Evolutionary conservation across 192 early-diverging fungal species (phyloP), one percentile per base, ranked within the genome.

Genomic region (Coemansia sp.): DNA sequence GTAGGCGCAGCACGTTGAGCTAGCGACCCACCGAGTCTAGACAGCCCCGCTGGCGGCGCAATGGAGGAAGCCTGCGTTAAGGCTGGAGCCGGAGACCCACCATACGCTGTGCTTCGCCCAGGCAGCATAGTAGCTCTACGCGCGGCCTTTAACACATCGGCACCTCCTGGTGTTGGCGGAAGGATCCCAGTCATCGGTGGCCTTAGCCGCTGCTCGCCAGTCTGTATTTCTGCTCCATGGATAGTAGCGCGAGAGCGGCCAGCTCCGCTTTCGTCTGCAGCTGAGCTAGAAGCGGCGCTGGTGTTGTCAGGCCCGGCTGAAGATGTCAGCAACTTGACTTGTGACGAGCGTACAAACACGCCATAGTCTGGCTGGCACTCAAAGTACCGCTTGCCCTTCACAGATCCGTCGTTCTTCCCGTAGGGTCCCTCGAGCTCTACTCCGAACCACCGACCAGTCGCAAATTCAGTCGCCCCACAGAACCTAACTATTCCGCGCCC

Each of bases 361-460:
- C 92, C 93, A 65, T 93, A 87, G 45, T 86, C 75, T 5, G 87
- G 66, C 51, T 57, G 83, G 65, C 93, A 94, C 36, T 89, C 86
- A 87, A 94, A 94, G 77, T 94, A 94, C 0, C 87, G 80, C 69
- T 86, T 86, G 42, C 90, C 93, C 32, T 90, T 78, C 17, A 94
- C 91, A 1, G 86, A 87, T 10, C 93, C 93, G 64, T 88, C 84
- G 74, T 94, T 94, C 63, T 94, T 94, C 31, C 93, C 93, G 23
- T 63, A 55, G 0, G 87, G 79, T 17, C 83, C 69, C 72, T 94
- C 93, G 1, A 97, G 85, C 70, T 96, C 97, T 7, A 98, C 80
- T 34, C 97, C 97, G 41, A 95, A 85, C 95, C 95, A 98, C 67
- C 84, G 78, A 17, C 97, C 97, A 0, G 90, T 59, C 15, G 90